phyloP scores from a whole-genome alignment of 139 green algal species.

The Chlorella vulgaris region DNA sequence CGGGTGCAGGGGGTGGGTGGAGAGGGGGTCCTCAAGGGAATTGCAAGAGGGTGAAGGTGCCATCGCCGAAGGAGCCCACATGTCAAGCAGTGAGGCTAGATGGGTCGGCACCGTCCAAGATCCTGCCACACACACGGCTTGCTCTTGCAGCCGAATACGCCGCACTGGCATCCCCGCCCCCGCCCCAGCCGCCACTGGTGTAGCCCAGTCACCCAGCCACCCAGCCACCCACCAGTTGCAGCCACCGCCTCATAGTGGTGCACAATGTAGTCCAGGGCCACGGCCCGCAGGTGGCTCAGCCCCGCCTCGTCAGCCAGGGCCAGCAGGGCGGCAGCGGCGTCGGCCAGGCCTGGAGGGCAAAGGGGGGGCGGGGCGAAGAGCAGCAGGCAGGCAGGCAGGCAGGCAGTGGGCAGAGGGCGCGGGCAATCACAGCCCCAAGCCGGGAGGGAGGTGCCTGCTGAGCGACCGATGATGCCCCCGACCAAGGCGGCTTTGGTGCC shows the following conservation, averaged over 20 bases:
- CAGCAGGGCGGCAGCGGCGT: slow-evolving; percentile 58
- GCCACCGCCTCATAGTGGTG: slow-evolving; percentile 13
- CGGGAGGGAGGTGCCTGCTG: too few relatives aligned
- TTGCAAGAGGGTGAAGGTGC: background rate
- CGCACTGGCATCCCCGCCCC: background rate
- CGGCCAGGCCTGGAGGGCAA: slow-evolving; percentile 37
- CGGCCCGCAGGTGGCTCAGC: slow-evolving; percentile 52
- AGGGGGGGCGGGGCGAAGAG: background rate
- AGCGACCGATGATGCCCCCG: too few relatives aligned
- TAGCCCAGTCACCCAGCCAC: background rate
- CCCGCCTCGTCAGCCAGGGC: slow-evolving; percentile 57
- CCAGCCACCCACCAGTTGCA: background rate
- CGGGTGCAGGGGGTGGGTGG: background rate
- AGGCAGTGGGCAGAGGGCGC: background rate
- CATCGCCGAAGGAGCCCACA: background rate
- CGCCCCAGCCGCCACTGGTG: background rate
- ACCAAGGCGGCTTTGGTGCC: too few relatives aligned
- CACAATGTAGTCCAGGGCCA: slow-evolving; percentile 62
- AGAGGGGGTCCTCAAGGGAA: background rate
- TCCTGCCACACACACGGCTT: background rate
- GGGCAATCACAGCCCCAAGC: too few relatives aligned
- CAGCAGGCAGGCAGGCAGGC: background rate
- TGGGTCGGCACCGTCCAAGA: background rate
- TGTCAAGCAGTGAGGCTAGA: background rate
- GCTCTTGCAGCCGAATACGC: too few relatives aligned